Evolutionary conservation across 768 basidiomycete genomes (phyloP).

Genomic region (Phaeotremella fagi): DNA sequence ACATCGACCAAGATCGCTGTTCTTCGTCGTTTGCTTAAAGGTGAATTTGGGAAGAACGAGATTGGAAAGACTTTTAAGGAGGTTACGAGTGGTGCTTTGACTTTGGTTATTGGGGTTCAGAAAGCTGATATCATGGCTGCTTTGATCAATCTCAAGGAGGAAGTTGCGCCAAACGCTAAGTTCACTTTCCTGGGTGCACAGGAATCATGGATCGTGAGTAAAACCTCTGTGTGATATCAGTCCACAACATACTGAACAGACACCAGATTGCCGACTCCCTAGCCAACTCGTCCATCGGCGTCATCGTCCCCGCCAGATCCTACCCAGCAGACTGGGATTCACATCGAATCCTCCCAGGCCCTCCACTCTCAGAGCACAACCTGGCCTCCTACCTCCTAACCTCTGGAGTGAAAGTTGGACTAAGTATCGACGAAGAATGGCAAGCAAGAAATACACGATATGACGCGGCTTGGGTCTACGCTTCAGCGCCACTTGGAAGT

Average conservation of each 20-base stretch:
- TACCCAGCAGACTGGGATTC: conserved; percentile 71
- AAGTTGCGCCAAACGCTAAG: conserved; percentile 55
- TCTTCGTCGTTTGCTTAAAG: conserved; percentile 62
- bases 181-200: conserved; percentile 48
- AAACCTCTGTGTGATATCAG: conserved; percentile 34
- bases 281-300: conserved; percentile 62
- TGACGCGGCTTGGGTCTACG: conserved; percentile 71
- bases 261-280: conserved; percentile 63
- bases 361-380: conserved; percentile 63
- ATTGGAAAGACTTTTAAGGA: conserved; percentile 54
- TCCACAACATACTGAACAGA: background rate
- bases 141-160: conserved; percentile 61
- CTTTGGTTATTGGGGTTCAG: conserved; percentile 60
- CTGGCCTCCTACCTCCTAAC: conserved; percentile 60
- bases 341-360: conserved; percentile 62
- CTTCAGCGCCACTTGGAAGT: conserved; percentile 48
- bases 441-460: conserved; percentile 70
- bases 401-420: conserved; percentile 59
- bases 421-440: conserved; percentile 63
- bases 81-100: conserved; percentile 56
- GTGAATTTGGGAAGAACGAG: conserved; percentile 50
- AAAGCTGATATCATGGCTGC: conserved; percentile 68
- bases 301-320: conserved; percentile 66
- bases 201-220: conserved; percentile 46
- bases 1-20: conserved; percentile 77